Conservation (phyloP, 2,329 filamentous ascomycete species). For the Penicillium thymicola region DNA sequence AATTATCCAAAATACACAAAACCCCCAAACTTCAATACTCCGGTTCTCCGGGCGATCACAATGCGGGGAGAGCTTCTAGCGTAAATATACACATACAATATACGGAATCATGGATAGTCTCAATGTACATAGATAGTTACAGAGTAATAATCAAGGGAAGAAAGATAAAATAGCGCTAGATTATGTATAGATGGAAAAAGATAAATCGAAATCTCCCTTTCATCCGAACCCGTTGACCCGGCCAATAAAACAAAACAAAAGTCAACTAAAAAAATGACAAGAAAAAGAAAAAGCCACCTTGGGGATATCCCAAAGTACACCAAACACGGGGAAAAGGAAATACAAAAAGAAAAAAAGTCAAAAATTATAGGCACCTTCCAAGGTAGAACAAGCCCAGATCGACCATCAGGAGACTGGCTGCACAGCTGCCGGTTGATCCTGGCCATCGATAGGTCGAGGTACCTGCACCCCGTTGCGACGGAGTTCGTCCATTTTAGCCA, state of each 20-base stretch:
- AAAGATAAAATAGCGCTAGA: neutral
- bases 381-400: neutral
- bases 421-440: slow-evolving; percentile 27
- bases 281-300: slow-evolving; percentile 5
- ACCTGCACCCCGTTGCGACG: slow-evolving; percentile 31
- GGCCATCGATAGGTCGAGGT: slow-evolving; percentile 27
- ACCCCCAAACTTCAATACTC: neutral
- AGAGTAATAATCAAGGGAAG: neutral
- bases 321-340: neutral
- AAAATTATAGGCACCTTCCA: too few species aligned
- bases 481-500: slow-evolving; percentile 36
- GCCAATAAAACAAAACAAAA: slow-evolving; percentile 7
- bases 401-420: slow-evolving; percentile 31
- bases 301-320: neutral
- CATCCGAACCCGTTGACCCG: slow-evolving; percentile 23
- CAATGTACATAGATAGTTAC: neutral
- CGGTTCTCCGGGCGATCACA: slow-evolving; percentile 7
- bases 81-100: neutral
- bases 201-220: slow-evolving; percentile 10
- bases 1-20: neutral
- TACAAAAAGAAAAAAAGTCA: slow-evolving; percentile 1
- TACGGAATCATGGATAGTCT: neutral
- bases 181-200: slow-evolving; percentile 13
- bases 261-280: slow-evolving; percentile 5
- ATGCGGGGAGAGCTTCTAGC: slow-evolving; percentile 7